phyloP scores from a whole-genome alignment of 2,329 filamentous ascomycete genomes.

The Aspergillus glaucus region DNA sequence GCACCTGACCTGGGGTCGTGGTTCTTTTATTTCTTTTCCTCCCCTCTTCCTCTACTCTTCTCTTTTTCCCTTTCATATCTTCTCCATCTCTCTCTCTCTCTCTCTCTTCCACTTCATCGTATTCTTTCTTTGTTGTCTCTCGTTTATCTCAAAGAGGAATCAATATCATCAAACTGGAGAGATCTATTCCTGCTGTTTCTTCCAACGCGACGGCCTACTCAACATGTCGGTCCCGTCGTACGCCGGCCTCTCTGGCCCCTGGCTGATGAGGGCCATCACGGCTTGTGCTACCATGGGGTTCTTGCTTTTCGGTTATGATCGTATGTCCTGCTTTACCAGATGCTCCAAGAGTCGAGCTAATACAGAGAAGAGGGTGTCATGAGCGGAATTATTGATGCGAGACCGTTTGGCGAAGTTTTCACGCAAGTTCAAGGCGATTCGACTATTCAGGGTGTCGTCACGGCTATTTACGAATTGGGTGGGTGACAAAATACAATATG shows the following conservation, averaged over 20 bases:
- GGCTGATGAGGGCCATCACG: not conserved
- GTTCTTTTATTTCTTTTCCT: no score
- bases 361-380: not conserved
- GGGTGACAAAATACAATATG: not conserved
- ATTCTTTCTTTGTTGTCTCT: not conserved
- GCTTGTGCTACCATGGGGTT: constrained; percentile 36
- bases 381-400: not conserved
- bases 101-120: not conserved
- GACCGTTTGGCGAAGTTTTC: constrained; percentile 11
- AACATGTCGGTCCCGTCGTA: not conserved
- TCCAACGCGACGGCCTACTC: not conserved
- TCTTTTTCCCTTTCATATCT: no score
- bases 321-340: constrained; percentile 12
- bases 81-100: no score
- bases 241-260: not conserved
- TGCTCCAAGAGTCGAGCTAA: no score
- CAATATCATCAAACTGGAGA: not conserved
- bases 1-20: no score
- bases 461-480: constrained; percentile 47
- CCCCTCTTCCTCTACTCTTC: no score
- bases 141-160: not conserved
- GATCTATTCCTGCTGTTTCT: not conserved
- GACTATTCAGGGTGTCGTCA: constrained; percentile 45
- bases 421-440: constrained; percentile 22
- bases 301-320: constrained; percentile 52